phyloP scores from a whole-genome alignment of 257 asterid genomes.

The Avicennia marina region DNA sequence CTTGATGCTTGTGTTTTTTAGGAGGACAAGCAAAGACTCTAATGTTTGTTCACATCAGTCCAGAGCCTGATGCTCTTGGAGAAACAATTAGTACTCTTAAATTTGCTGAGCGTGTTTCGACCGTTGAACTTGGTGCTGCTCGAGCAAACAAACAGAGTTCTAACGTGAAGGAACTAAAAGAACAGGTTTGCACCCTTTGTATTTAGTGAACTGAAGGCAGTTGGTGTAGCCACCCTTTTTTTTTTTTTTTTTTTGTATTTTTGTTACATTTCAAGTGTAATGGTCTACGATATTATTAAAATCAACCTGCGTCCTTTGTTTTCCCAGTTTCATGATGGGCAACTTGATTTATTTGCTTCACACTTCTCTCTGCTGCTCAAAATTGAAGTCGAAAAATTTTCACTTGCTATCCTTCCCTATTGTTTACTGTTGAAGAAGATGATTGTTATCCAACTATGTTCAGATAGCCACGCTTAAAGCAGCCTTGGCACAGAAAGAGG shows the following conservation, averaged over 20 bases:
- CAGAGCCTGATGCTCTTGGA: conserved; percentile 45
- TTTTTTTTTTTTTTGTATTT: too few species aligned
- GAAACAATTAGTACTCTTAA: too few species aligned
- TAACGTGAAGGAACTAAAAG: conserved; percentile 47
- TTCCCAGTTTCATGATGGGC: too few species aligned
- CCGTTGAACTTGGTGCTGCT: too few species aligned
- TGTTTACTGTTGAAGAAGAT: background rate
- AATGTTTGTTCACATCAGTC: conserved; percentile 66
- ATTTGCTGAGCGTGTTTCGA: too few species aligned
- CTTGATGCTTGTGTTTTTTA: background rate
- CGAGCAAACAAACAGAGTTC: conserved; percentile 37
- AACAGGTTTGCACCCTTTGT: conserved; percentile 31
- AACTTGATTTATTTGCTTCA: too few species aligned
- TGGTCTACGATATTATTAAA: too few species aligned
- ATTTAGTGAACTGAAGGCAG: too few species aligned
- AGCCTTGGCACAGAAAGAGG: conserved; percentile 64
- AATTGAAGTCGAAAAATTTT: too few species aligned
- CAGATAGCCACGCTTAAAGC: conserved; percentile 76
- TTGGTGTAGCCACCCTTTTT: too few species aligned
- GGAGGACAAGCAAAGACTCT: conserved; percentile 74
- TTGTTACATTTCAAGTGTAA: background rate
- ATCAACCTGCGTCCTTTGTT: too few species aligned
- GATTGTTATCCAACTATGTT: background rate
- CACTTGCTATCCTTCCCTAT: background rate
- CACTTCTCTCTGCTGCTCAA: too few species aligned